A percentile compares a stretch with the other conserved stretches of the same genome.
Conservation (phyloP, 495 filamentous ascomycete species). For the Talaromyces thailandensis region DNA sequence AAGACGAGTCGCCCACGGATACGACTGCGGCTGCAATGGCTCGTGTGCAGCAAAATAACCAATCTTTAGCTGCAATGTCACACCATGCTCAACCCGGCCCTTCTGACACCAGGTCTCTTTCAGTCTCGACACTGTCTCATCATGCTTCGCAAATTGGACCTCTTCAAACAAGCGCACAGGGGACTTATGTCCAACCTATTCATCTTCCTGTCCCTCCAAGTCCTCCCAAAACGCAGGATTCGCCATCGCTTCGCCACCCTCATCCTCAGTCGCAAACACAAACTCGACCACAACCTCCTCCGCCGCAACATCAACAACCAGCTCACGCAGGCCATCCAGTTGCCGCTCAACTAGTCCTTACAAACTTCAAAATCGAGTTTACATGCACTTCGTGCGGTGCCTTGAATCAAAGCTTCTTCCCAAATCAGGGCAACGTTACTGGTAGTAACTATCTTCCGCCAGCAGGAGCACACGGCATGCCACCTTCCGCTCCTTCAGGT, state of each 20-base stretch:
- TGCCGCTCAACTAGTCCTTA: slow-evolving; percentile 24
- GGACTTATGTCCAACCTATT: slow-evolving; percentile 16
- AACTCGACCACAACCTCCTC: slow-evolving; percentile 12
- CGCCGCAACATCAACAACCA: slow-evolving; percentile 11
- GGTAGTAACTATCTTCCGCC: slow-evolving; percentile 21
- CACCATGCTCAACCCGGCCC: slow-evolving; percentile 3
- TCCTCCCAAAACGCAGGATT: slow-evolving; percentile 6
- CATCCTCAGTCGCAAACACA: slow-evolving; percentile 14
- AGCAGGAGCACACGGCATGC: background rate
- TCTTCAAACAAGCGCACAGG: slow-evolving; percentile 4
- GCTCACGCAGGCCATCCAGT: slow-evolving; percentile 14
- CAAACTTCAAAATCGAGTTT: slow-evolving; percentile 39
- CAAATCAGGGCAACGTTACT: slow-evolving; percentile 33
- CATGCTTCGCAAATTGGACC: slow-evolving; percentile 10
- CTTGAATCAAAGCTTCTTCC: slow-evolving; percentile 37
- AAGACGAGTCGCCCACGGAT: slow-evolving; percentile 12
- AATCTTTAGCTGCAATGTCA: background rate
- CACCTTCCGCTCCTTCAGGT: background rate
- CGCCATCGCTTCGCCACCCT: slow-evolving; percentile 5
- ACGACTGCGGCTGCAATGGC: background rate
- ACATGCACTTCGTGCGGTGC: slow-evolving; percentile 36
- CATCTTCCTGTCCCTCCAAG: slow-evolving; percentile 10
- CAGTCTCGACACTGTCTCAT: slow-evolving; percentile 1
- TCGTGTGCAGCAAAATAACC: background rate
- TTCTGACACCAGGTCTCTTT: background rate